Evolutionary conservation across 768 basidiomycete genomes (phyloP), one percentile per base, ranked within the genome.

Genomic region (Phaeotremella fagi): DNA sequence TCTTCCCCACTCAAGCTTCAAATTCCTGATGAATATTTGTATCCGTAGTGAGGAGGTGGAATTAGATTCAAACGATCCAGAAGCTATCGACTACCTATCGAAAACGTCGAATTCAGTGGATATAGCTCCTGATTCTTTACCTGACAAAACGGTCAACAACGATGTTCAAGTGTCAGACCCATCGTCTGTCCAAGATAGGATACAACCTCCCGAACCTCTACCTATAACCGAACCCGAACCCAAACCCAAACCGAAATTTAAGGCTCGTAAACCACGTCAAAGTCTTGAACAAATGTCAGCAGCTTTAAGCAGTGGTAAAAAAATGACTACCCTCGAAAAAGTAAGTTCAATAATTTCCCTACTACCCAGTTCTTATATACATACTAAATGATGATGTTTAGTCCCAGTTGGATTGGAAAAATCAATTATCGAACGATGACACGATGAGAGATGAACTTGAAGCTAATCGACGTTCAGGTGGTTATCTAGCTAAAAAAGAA

Each of bases 401-500:
- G 71, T 64, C 61, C 15, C 58, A 59, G 48, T 60, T 70, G 61
- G 72, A 73, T 36, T 73, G 72, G 72, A 68, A 62, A 31, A 48
- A 52, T 3, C 70, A 70, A 29, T 62, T 66, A 12, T 45, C 58
- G 0, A 46, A 57, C 0, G 54, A 55, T 14, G 28, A 23, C 1
- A 27, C 45, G 0, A 35, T 67, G 2, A 12, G 27, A 11, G 64
- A 61, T 20, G 68, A 73, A 45, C 62, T 73, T 3, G 61, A 54
- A 7, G 57, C 59, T 1, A 70, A 73, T 59, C 48, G 72, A 16
- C 48, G 54, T 26, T 48, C 48, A 12, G 67, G 70, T 3, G 68
- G 69, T 3, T 55, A 45, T 33, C 22, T 63, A 5, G 52, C 68
- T 37, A 64, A 92, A 85, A 82, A 81, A n/a, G 91, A 85, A 62